Base-by-base conservation (phyloP, 345 rosid genomes). In the Conringia planisiliqua region DNA sequence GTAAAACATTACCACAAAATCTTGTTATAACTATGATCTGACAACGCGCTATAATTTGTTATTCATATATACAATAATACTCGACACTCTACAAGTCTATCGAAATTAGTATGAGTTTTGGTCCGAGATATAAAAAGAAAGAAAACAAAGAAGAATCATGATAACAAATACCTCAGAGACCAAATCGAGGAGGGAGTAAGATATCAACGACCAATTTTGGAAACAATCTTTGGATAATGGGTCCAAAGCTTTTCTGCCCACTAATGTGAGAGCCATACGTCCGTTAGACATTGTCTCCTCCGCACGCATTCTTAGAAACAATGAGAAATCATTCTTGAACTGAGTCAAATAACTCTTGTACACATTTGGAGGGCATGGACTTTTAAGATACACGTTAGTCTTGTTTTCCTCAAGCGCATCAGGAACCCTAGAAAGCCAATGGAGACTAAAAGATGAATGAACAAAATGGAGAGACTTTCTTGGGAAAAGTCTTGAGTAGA, bases 301-400 rank as follows among this genome's bases (percentile, higher is more conserved):
- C 0, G 78, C 74, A 2, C 87, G 78, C 17, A 58, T 36, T 16
- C 67, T 68, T 2, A 84, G 39, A 71, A 88, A 85, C 9, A 6
- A 11, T 0, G 72, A 69, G 60, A 88, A 85, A 55, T 86, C 90
- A 4, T 32, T 39, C 26, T 78, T 72, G 43, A 85, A 88, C 58
- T 82, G 88, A 30, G 51, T 36, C 16, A 47, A 40, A 38, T 82
- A 86, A 24, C 82, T 78, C 48, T 63, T 74, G 12, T 7, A 47
- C 0, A 83, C 86, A 6, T 44, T 46, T 4, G 63, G 56, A 24
- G 82, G 82, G 36, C 79, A 80, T 22, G 78, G 51, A 13, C 63
- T 61, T 29, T 67, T 60, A 7, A 74, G 30, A 40, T 70, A 79
- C 11, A 79, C 39, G 22, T 47, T 74, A 10, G 51, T 24, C 40